Base-by-base conservation (phyloP, 2,329 filamentous ascomycete genomes). In the Exserohilum rostratum region DNA sequence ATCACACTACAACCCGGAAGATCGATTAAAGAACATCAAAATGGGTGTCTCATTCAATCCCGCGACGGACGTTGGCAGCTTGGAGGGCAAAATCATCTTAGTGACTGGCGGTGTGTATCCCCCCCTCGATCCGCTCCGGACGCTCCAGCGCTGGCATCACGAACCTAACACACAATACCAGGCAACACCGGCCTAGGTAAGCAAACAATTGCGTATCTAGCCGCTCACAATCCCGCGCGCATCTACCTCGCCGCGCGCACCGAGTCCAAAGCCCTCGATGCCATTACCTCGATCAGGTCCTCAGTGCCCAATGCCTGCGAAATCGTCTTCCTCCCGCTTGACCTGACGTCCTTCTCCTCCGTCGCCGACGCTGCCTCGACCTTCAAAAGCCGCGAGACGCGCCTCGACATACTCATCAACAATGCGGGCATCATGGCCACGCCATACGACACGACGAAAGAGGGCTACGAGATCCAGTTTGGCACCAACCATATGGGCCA, bases 401-500 rank as follows among this genome's bases (percentile, higher is more conserved):
- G 77, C 3, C 73, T 82, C 15, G 79, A 82, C 54, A 67, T 81
- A 25, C 69, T 82, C 3, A 70, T 81, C 51, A 74, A 77, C 66
- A 82, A 82, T 57, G 80, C 80, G 0, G 80, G 79, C 34, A 70
- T 81, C 49, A 77, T 76, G 70, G 70, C 69, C 0, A 58, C 50
- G 0, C 69, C 73, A 1, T 72, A 78, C 35, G 66, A 60, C 20
- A 66, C 71, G 2, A 82, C 80, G 0, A 68, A 73, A 15, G 79
- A 83, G 38, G 80, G 79, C 38, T 81, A 80, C 57, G 81, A 83
- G 62, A 73, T 78, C 29, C 79, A 82, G 46, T 78, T 83, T 52
- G 81, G 79, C 29, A 81, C 78, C 9, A 83, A 83, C 58, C 78
- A 82, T 68, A 68, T 83, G 57, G 81, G 79, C n/a, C 81, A 81